These are phyloP conservation scores for Candida succiphila DNA, from an alignment of 805 yeast species.

Conservation along the genomic window DNA sequence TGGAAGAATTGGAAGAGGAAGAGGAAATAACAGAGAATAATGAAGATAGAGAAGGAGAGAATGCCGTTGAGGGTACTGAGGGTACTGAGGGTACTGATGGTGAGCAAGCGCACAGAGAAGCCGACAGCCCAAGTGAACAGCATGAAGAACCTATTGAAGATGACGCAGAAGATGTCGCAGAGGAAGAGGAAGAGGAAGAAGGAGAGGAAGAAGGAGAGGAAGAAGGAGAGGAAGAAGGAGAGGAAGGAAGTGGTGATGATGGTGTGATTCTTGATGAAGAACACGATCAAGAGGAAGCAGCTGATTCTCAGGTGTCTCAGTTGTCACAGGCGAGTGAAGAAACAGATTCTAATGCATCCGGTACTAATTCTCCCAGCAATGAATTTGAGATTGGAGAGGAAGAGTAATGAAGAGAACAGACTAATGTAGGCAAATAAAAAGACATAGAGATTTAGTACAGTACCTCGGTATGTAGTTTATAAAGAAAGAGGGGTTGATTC, in stretches of 20 bases:
- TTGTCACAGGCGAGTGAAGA: too few relatives aligned
- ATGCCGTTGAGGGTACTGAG: not conserved
- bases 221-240: not conserved
- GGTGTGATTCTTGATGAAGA: too few relatives aligned
- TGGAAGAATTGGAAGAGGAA: not conserved
- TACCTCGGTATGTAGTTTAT: too few relatives aligned
- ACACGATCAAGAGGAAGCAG: too few relatives aligned
- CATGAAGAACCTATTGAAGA: not conserved
- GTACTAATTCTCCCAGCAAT: too few relatives aligned
- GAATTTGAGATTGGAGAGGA: conserved; percentile 1
- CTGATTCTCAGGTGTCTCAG: too few relatives aligned
- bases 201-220: not conserved
- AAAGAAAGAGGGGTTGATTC: too few relatives aligned
- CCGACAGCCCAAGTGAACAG: not conserved
- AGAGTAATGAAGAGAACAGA: not conserved
- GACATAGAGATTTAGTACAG: too few relatives aligned
- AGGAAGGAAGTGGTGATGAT: not conserved
- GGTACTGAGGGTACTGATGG: not conserved
- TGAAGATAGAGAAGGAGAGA: conserved; percentile 1
- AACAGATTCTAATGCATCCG: too few relatives aligned
- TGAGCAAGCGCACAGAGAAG: too few relatives aligned
- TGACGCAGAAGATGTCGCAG: not conserved
- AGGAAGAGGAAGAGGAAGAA: conserved; percentile 5
- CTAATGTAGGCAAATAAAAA: too few relatives aligned
- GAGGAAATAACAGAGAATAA: not conserved